These are phyloP conservation scores for Auriculariales sp. DNA, from an alignment of 768 basidiomycete genomes.

Conservation along the genomic window DNA sequence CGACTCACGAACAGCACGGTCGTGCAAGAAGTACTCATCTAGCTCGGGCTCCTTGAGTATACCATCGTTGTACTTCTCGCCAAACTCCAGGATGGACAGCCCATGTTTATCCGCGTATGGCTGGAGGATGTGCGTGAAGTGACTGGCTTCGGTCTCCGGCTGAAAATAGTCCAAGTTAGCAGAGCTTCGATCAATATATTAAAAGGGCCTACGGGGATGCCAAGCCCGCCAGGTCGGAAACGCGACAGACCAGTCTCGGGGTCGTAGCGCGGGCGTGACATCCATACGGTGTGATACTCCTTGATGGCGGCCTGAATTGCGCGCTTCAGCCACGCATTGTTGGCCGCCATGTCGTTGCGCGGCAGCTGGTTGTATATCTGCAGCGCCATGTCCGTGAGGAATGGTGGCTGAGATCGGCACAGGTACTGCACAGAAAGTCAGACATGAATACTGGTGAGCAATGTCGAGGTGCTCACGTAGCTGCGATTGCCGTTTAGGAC, in stretches of 20 bases:
- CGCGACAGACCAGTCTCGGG: constrained; percentile 88
- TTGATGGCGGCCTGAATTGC: constrained; percentile 97
- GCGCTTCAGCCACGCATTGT: constrained; percentile 84
- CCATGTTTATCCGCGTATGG: constrained; percentile 89
- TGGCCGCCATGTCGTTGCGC: constrained; percentile 60
- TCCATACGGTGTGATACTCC: constrained; percentile 97
- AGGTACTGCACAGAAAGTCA: constrained; percentile 52
- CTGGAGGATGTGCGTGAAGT: constrained; percentile 95
- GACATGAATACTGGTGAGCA: not conserved
- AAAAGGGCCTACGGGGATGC: constrained; percentile 56
- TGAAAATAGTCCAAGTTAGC: too few relatives aligned
- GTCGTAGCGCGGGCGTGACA: constrained; percentile 87
- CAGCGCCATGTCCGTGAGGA: constrained; percentile 96
- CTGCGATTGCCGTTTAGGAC: constrained; percentile 93
- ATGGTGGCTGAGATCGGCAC: constrained; percentile 91
- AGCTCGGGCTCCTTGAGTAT: constrained; percentile 70
- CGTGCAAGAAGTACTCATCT: constrained; percentile 96
- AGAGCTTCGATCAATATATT: too few relatives aligned
- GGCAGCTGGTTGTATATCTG: constrained; percentile 97
- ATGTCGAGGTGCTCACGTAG: constrained; percentile 17
- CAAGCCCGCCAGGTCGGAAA: constrained; percentile 84
- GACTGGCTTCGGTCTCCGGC: constrained; percentile 95
- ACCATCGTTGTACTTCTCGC: constrained; percentile 86
- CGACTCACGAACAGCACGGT: constrained; percentile 90
- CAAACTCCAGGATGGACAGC: constrained; percentile 88